Percentiles rank a stretch among this genome's conserved stretches.
Conservation (phyloP, 192 early-diverging fungal genomes). For the Chytriomyces confervae region DNA sequence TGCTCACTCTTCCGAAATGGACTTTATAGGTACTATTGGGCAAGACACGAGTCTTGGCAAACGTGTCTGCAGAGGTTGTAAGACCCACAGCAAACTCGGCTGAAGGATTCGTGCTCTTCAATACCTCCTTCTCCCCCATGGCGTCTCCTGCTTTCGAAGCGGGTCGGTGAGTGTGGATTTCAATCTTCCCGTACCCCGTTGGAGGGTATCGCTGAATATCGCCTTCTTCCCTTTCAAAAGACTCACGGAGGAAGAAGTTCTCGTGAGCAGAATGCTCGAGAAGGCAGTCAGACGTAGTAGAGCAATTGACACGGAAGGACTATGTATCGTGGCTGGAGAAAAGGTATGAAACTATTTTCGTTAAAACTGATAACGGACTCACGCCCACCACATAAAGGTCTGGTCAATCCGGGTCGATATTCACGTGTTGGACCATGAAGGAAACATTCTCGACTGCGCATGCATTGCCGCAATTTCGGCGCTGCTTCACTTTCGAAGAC, state of each 20-base stretch:
- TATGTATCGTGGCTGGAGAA: constrained; percentile 95
- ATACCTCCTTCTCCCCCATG: constrained; percentile 88
- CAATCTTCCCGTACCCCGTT: background rate
- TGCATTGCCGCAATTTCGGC: constrained; percentile 90
- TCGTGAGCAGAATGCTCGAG: constrained; percentile 85
- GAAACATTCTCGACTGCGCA: constrained; percentile 92
- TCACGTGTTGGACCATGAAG: constrained; percentile 91
- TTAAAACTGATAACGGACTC: background rate
- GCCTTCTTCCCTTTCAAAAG: constrained; percentile 39
- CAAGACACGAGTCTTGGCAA: constrained; percentile 69
- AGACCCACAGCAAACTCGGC: constrained; percentile 63
- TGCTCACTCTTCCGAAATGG: constrained; percentile 54
- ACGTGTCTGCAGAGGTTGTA: constrained; percentile 57
- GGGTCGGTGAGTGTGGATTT: constrained; percentile 48
- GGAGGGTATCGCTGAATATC: background rate
- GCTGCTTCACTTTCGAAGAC: constrained; percentile 86
- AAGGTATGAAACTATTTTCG: constrained; percentile 60
- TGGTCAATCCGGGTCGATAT: constrained; percentile 93
- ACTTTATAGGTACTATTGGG: constrained; percentile 79
- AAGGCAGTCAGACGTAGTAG: constrained; percentile 80
- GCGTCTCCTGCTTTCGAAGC: constrained; percentile 76
- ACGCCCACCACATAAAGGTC: constrained; percentile 50
- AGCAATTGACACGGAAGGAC: constrained; percentile 93
- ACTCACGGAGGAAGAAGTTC: constrained; percentile 81
- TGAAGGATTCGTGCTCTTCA: constrained; percentile 87